Conservation (phyloP, 2,329 filamentous ascomycete genomes). For the Torrubiella hemipterigena region DNA sequence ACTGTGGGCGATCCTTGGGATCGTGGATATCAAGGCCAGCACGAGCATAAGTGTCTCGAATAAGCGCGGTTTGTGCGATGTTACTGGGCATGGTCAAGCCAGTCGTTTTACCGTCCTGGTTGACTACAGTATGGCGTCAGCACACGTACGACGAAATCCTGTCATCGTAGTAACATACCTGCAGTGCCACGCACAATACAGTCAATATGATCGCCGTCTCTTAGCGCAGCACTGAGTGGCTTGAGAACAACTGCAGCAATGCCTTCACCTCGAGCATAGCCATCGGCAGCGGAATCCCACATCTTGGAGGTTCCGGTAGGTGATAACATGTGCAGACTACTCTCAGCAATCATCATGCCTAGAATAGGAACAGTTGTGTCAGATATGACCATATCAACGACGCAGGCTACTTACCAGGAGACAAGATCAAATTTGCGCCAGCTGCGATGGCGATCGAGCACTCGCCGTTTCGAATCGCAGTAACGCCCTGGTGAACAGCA, state of each 20-base stretch:
- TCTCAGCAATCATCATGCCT: slow-evolving; percentile 3
- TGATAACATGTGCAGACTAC: slow-evolving; percentile 22
- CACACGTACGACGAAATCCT: no score
- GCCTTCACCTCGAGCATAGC: slow-evolving; percentile 41
- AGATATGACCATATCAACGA: background rate
- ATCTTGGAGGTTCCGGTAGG: slow-evolving; percentile 19
- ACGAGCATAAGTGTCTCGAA: background rate
- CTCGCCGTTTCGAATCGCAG: slow-evolving; percentile 18
- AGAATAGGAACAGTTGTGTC: background rate
- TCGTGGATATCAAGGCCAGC: slow-evolving; percentile 14
- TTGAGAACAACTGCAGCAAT: slow-evolving; percentile 34
- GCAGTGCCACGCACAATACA: slow-evolving; percentile 13
- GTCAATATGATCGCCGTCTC: slow-evolving; percentile 14
- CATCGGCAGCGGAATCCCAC: slow-evolving; percentile 31
- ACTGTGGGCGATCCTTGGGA: slow-evolving; percentile 7
- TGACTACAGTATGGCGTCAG: no score
- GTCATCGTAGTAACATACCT: no score
- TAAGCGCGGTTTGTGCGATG: background rate
- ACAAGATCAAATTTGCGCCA: slow-evolving; percentile 12
- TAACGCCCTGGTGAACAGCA: slow-evolving; percentile 17
- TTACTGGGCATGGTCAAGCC: slow-evolving; percentile 10
- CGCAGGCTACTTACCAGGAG: no score
- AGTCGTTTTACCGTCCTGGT: slow-evolving; percentile 11
- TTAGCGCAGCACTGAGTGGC: slow-evolving; percentile 26
- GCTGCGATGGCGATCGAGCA: slow-evolving; percentile 12